Percentiles rank a stretch among this genome's conserved stretches.
These are phyloP conservation scores for Venustampulla echinocandica DNA, from an alignment of 495 filamentous ascomycete species.

Conservation along the genomic window DNA sequence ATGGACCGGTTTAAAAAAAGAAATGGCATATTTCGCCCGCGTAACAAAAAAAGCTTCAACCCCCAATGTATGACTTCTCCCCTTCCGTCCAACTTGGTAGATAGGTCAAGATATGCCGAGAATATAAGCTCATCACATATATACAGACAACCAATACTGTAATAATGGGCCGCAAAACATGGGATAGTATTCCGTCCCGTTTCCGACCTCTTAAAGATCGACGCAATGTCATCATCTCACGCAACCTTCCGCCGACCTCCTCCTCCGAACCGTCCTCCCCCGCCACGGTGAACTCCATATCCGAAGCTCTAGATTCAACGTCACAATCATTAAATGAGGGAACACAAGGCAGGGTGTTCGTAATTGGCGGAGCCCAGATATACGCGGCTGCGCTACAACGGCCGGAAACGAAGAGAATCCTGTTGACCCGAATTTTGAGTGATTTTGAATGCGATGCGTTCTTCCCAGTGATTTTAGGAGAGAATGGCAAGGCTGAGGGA, in stretches of 20 bases:
- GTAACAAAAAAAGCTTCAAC: constrained; percentile 44
- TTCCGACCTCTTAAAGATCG: constrained; percentile 74
- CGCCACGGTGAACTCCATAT: constrained; percentile 36
- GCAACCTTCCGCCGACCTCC: constrained; percentile 21
- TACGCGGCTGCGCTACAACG: constrained; percentile 59
- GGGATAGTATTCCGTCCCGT: constrained; percentile 68
- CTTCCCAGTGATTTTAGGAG: constrained; percentile 57
- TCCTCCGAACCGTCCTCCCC: constrained; percentile 9
- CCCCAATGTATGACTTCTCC: neutral
- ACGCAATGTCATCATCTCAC: constrained; percentile 69
- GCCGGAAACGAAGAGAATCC: constrained; percentile 39
- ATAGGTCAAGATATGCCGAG: too few relatives aligned
- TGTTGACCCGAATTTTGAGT: constrained; percentile 53
- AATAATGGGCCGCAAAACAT: constrained; percentile 96
- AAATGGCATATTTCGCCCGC: constrained; percentile 92
- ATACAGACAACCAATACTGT: too few relatives aligned
- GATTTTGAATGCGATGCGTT: constrained; percentile 86
- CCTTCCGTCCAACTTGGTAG: neutral
- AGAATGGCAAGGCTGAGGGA: constrained; percentile 24
- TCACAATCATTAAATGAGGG: neutral
- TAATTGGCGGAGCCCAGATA: constrained; percentile 86
- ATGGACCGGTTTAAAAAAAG: constrained; percentile 77
- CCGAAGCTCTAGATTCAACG: constrained; percentile 37
- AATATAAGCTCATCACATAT: too few relatives aligned
- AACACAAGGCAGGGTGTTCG: constrained; percentile 49